A percentile compares a stretch with the other conserved stretches of the same genome.
phyloP scores from a whole-genome alignment of 352 stramenopile genomes.

The Phytophthora palmivora region DNA sequence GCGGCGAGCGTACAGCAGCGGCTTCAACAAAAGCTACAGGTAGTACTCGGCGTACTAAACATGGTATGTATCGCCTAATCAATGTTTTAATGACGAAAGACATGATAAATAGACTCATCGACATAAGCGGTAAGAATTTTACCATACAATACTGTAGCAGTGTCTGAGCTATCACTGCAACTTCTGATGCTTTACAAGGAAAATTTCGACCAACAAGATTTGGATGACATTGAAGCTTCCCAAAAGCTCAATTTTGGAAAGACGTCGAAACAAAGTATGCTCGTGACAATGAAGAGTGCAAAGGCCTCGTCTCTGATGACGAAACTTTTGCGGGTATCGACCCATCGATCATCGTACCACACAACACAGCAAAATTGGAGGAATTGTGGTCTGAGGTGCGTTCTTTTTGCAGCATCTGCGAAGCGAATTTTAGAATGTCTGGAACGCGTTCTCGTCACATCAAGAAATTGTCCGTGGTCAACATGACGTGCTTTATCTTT shows the following conservation, averaged over 20 bases:
- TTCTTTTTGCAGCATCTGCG: background rate
- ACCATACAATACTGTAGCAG: too few species aligned
- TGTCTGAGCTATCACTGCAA: too few species aligned
- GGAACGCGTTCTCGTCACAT: background rate
- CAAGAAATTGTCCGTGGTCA: background rate
- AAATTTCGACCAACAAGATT: background rate
- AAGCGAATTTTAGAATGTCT: background rate
- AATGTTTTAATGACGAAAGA: background rate
- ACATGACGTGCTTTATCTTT: background rate
- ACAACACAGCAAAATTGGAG: background rate
- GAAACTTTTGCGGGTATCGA: background rate
- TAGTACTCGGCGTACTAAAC: background rate
- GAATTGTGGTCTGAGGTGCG: background rate
- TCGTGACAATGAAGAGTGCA: background rate
- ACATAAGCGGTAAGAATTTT: background rate
- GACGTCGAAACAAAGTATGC: background rate
- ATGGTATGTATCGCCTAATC: background rate
- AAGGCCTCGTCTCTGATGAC: background rate
- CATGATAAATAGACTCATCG: background rate
- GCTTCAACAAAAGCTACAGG: background rate
- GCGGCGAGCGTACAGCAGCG: background rate
- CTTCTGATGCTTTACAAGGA: background rate
- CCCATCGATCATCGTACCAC: background rate
- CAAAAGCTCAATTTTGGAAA: background rate
- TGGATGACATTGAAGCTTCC: background rate